A percentile compares a stretch with the other conserved stretches of the same genome.
phyloP scores from a whole-genome alignment of 2,329 filamentous ascomycete species.

The Aspergillus sergii region DNA sequence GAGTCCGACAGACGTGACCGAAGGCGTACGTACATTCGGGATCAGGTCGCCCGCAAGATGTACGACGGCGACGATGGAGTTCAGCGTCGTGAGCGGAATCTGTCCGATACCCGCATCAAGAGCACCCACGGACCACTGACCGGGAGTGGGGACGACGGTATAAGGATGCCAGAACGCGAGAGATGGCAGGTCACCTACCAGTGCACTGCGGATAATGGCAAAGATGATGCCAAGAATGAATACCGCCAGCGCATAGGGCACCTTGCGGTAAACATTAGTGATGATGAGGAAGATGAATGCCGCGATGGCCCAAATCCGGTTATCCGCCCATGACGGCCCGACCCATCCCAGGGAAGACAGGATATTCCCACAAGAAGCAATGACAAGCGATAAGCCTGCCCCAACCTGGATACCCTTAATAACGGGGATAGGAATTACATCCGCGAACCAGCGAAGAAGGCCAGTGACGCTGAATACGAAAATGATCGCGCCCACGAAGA shows the following conservation, averaged over 20 bases:
- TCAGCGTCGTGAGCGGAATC: conserved; percentile 86
- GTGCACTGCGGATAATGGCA: conserved; percentile 52
- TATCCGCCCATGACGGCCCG: conserved; percentile 69
- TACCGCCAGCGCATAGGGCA: conserved; percentile 78
- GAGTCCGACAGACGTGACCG: conserved; percentile 74
- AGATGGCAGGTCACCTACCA: conserved; percentile 48
- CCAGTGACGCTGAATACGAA: conserved; percentile 78
- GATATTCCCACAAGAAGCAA: conserved; percentile 73
- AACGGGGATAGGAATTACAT: conserved; percentile 79
- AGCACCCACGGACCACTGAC: conserved; percentile 57
- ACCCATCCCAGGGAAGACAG: conserved; percentile 71
- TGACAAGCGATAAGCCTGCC: conserved; percentile 79
- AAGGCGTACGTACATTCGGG: conserved; percentile 67
- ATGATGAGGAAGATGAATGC: conserved; percentile 72
- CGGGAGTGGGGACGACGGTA: conserved; percentile 48
- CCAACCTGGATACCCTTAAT: conserved; percentile 95
- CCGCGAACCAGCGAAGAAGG: conserved; percentile 71
- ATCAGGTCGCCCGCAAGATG: conserved; percentile 78
- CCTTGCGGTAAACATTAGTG: conserved; percentile 64
- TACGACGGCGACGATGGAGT: conserved; percentile 86
- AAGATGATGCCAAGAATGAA: conserved; percentile 70
- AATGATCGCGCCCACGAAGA: conserved; percentile 74
- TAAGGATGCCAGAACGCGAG: conserved; percentile 65
- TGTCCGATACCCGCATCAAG: conserved; percentile 77
- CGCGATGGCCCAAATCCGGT: conserved; percentile 73